Base-by-base conservation (phyloP, 2,329 filamentous ascomycete genomes). In the Colletotrichum falcatum region DNA sequence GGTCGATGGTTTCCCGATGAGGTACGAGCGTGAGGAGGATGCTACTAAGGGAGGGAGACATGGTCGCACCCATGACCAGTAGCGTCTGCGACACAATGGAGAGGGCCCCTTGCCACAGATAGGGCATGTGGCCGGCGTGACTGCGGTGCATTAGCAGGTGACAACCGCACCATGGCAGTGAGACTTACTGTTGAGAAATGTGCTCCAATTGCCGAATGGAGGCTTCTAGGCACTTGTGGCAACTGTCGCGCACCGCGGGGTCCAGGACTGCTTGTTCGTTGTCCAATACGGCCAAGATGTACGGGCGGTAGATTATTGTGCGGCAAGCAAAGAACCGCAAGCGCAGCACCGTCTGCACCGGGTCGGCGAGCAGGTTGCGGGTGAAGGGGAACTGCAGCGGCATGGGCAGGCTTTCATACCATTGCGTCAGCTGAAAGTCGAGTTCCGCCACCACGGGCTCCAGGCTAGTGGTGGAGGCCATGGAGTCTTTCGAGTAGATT, bases 281-380 rank as follows among this genome's bases (percentile, higher is more conserved):
- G 76, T 94, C 91, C 28, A 96, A 81, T 2, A 95, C 93, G 14
- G 92, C 92, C 69, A 94, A 84, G 72, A 95, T 93, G 78, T 95
- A 95, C 0, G 93, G 93, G 35, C 93, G 88, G 81, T 94, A 95
- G 74, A 96, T 95, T 76, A 95, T 95, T 33, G 93, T 95, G 66
- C 92, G 90, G 79, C 93, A 96, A 51, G 93, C 93, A 79, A 94
- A 95, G 82, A 95, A 96, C 37, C 93, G 88, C 71, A 95, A 83
- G 55, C 93, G 87, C 59, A 96, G 83, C 9, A 95, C 93, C 0
- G 92, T 94, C 80, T 95, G 93, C 7, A 94, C 89, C 5, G 92
- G 90, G 76, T 94, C 92, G 66, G 89, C 86, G 33, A 94, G 83
- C 61, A 90, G 86, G 0, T 88, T 84, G 65, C 90, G 86, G 44